Evolutionary conservation across 2,329 filamentous ascomycete species (phyloP).

Genomic region (Fusarium staphyleae): DNA sequence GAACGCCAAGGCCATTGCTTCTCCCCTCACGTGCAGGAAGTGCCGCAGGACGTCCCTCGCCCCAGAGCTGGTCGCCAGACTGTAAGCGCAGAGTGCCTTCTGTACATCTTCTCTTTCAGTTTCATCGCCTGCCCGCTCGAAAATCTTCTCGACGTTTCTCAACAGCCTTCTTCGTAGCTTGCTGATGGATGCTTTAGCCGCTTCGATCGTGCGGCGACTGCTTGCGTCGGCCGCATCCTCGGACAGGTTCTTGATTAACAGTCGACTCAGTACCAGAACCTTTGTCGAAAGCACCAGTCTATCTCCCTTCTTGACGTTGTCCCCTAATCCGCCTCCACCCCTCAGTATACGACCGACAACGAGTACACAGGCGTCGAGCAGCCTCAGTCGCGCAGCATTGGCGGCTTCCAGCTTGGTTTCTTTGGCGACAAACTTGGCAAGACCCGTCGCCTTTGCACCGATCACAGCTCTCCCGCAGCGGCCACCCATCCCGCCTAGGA

Average conservation of each 20-base stretch:
- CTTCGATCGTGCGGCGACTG: constrained; percentile 57
- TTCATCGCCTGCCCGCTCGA: constrained; percentile 67
- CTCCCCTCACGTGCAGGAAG: constrained; percentile 76
- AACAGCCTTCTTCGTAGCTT: constrained; percentile 69
- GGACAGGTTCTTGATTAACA: constrained; percentile 76
- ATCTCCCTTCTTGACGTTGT: constrained; percentile 52
- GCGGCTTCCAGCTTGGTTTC: constrained; percentile 41
- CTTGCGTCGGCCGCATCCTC: constrained; percentile 51
- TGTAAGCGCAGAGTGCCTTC: constrained; percentile 81
- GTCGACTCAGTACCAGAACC: constrained; percentile 75
- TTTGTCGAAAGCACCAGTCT: constrained; percentile 69
- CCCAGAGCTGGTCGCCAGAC: constrained; percentile 80
- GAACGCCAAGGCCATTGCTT: constrained; percentile 71
- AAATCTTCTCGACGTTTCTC: constrained; percentile 71
- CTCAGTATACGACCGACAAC: constrained; percentile 58
- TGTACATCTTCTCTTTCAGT: constrained; percentile 63
- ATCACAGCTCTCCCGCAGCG: constrained; percentile 78
- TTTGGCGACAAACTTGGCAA: constrained; percentile 55
- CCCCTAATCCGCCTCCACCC: constrained; percentile 44
- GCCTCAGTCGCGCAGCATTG: constrained; percentile 54
- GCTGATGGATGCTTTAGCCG: constrained; percentile 68
- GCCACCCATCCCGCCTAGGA: constrained; percentile 74
- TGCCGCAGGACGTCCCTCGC: constrained; percentile 79
- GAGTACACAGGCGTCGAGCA: constrained; percentile 61
- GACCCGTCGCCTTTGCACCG: constrained; percentile 67